Conservation (phyloP, 2,329 filamentous ascomycete species). For the Stagonosporopsis rhizophila region DNA sequence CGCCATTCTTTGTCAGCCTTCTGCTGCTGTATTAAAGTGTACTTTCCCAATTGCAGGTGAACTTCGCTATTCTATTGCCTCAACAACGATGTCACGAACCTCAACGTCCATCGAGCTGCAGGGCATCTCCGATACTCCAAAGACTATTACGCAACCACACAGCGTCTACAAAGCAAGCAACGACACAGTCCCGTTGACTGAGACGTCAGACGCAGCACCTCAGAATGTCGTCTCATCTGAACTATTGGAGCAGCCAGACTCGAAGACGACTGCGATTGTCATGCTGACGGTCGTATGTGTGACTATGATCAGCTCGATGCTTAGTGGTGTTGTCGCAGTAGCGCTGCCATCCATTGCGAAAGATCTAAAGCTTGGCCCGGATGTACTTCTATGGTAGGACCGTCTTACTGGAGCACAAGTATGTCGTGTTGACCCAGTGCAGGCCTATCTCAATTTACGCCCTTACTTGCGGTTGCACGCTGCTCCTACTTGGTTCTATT, state of each 20-base stretch:
- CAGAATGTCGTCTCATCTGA: conserved; percentile 23
- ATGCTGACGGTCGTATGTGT: conserved; percentile 37
- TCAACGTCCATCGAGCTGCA: conserved; percentile 39
- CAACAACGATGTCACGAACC: conserved; percentile 31
- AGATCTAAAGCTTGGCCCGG: conserved; percentile 34
- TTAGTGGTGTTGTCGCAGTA: conserved; percentile 52
- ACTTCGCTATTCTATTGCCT: background rate
- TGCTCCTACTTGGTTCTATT: conserved; percentile 60
- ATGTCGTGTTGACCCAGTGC: conserved; percentile 15
- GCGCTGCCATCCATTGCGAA: conserved; percentile 53
- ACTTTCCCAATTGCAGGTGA: background rate
- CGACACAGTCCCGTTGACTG: conserved; percentile 8
- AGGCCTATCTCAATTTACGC: conserved; percentile 49
- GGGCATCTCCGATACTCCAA: conserved; percentile 19
- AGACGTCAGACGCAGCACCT: conserved; percentile 21
- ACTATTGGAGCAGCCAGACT: conserved; percentile 25
- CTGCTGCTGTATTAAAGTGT: background rate
- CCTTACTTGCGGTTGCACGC: conserved; percentile 57
- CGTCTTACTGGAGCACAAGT: background rate
- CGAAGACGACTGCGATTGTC: conserved; percentile 38
- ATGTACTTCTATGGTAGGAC: conserved; percentile 39
- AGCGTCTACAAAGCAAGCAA: conserved; percentile 24
- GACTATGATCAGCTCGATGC: conserved; percentile 35
- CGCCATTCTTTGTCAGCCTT: background rate
- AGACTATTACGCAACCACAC: conserved; percentile 20